A percentile compares a stretch with the other conserved stretches of the same genome.
Evolutionary conservation across 257 asterid genomes (phyloP).

Genomic region (Capsicum chinense): DNA sequence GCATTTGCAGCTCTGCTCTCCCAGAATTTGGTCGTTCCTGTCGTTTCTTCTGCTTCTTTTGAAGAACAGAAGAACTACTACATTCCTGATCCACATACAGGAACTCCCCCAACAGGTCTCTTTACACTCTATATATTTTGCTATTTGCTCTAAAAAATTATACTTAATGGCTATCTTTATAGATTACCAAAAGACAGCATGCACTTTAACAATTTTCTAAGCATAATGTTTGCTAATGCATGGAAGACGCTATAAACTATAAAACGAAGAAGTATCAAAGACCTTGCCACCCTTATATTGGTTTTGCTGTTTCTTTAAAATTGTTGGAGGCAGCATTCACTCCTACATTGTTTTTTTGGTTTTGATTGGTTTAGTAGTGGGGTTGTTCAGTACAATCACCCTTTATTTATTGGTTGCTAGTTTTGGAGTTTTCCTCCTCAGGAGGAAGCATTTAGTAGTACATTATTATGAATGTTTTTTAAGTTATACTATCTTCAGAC

Average conservation of each 20-base stretch:
- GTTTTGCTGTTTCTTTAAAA: not conserved
- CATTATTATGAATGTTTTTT: not conserved
- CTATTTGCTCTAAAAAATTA: not conserved
- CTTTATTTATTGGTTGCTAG: not conserved
- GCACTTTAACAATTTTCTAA: not conserved
- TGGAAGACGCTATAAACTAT: not conserved
- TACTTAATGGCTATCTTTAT: not conserved
- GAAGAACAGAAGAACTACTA: slow-evolving; percentile 70
- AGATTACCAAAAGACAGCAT: not conserved
- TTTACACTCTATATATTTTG: not conserved
- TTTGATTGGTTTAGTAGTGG: not conserved
- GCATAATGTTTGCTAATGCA: not conserved
- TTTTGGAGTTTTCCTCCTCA: not conserved
- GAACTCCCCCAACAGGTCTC: slow-evolving; percentile 58
- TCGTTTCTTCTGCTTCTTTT: slow-evolving; percentile 41
- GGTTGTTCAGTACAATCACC: not conserved
- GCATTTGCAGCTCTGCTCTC: slow-evolving; percentile 55
- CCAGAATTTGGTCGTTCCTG: slow-evolving; percentile 55
- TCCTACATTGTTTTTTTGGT: not conserved
- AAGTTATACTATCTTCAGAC: not conserved
- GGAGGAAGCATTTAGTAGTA: not conserved
- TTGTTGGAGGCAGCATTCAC: slow-evolving; percentile 6
- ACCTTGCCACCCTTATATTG: slow-evolving; percentile 1
- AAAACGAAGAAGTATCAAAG: not conserved
- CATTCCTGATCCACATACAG: slow-evolving; percentile 54